Conservation (phyloP, 805 yeast genomes). For the Yarrowia sp. region DNA sequence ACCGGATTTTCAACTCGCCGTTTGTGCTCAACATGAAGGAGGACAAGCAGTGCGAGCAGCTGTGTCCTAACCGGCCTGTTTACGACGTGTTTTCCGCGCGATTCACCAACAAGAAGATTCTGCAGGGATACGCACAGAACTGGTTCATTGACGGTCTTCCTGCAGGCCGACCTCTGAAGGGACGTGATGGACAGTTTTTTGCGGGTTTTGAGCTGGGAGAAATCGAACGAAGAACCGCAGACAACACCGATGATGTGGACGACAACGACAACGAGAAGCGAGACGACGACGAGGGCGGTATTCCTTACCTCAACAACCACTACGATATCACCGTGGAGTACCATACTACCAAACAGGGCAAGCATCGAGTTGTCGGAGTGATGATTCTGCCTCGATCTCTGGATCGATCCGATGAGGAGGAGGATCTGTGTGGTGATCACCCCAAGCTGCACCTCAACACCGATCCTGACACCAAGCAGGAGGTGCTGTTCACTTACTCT, state of each 20-base stretch:
- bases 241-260: conserved; percentile 58
- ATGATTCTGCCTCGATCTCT: conserved; percentile 66
- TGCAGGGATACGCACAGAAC: conserved; percentile 81
- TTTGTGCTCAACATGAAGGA: conserved; percentile 76
- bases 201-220: conserved; percentile 80
- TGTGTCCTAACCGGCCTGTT: conserved; percentile 51
- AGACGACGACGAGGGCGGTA: conserved; percentile 33
- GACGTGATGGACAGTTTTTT: conserved; percentile 57
- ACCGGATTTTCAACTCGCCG: conserved; percentile 91
- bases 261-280: conserved; percentile 39
- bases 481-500: conserved; percentile 80
- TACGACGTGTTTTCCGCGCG: conserved; percentile 66
- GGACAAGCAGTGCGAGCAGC: conserved; percentile 60
- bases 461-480: conserved; percentile 49
- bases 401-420: conserved; percentile 41
- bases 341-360: conserved; percentile 66
- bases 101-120: conserved; percentile 74
- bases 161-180: conserved; percentile 56
- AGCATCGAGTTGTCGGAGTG: conserved; percentile 88
- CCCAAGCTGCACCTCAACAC: conserved; percentile 39
- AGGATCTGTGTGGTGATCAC: conserved; percentile 34
- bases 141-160: conserved; percentile 97
- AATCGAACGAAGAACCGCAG: conserved; percentile 34
- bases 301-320: conserved; percentile 74
- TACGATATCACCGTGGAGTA: conserved; percentile 76